phyloP scores from a whole-genome alignment of 345 rosid species.

The Linum lewisii region DNA sequence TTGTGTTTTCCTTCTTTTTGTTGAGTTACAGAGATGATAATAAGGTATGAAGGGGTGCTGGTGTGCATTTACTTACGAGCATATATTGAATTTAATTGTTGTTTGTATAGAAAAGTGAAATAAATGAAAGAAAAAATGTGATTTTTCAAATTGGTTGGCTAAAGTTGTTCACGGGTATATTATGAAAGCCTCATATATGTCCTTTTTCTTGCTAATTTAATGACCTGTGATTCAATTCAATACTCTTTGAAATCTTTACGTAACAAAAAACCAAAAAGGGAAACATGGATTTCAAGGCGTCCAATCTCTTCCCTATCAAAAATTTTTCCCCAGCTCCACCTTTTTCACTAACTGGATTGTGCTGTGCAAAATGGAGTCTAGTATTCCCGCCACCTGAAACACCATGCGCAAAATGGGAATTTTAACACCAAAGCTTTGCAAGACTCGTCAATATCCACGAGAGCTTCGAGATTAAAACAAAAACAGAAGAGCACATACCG shows the following conservation, averaged over 20 bases:
- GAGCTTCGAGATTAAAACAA: neutral
- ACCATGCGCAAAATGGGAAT: too few relatives aligned
- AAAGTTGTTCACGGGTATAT: too few relatives aligned
- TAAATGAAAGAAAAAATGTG: too few relatives aligned
- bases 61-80: too few relatives aligned
- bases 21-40: too few relatives aligned
- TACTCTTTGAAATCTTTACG: neutral
- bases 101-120: too few relatives aligned
- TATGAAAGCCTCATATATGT: neutral
- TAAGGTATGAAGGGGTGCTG: too few relatives aligned
- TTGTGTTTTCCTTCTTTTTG: neutral
- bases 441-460: neutral
- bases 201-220: neutral
- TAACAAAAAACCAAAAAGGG: neutral
- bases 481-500: slow-evolving; percentile 43
- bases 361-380: slow-evolving; percentile 80
- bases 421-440: too few relatives aligned
- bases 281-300: neutral
- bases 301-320: slow-evolving; percentile 28
- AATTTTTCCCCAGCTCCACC: slow-evolving; percentile 85
- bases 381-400: slow-evolving; percentile 85
- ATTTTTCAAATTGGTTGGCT: too few relatives aligned
- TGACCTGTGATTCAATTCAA: neutral
- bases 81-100: too few relatives aligned
- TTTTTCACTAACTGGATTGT: slow-evolving; percentile 82